phyloP scores from a whole-genome alignment of 148 eudicot genomes.

The Cornus controversa region DNA sequence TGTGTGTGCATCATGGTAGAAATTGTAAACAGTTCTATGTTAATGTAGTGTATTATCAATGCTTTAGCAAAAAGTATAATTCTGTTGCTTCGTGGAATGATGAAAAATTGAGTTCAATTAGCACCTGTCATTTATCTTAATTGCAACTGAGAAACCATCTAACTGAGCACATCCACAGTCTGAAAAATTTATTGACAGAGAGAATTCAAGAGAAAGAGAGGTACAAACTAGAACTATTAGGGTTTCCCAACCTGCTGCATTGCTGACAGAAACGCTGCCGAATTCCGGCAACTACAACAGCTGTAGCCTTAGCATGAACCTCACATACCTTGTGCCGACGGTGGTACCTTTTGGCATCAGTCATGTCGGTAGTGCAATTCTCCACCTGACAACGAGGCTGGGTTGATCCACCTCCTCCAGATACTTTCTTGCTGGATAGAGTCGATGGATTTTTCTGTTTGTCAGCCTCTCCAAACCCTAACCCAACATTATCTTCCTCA shows the following conservation, averaged over 20 bases:
- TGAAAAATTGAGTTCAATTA: background rate
- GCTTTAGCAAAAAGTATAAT: background rate
- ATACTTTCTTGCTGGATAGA: constrained; percentile 15
- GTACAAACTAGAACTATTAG: background rate
- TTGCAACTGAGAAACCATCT: background rate
- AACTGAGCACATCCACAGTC: background rate
- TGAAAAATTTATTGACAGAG: background rate
- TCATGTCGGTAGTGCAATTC: constrained; percentile 56
- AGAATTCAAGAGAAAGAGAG: background rate
- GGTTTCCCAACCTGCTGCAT: constrained; percentile 68
- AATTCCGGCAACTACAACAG: constrained; percentile 41
- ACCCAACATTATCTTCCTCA: background rate
- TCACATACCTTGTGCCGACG: constrained; percentile 79
- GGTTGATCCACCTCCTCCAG: constrained; percentile 18
- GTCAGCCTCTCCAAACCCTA: constrained; percentile 16
- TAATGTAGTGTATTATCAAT: background rate
- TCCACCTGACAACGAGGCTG: constrained; percentile 53
- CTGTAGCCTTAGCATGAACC: constrained; percentile 65
- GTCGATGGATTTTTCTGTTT: constrained; percentile 21
- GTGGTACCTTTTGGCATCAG: constrained; percentile 64
- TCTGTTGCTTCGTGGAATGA: constrained; percentile 4
- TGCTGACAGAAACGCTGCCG: constrained; percentile 79
- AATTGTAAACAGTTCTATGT: no score
- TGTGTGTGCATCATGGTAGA: no score
- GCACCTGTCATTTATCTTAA: background rate